Base-by-base conservation (phyloP, 352 stramenopile genomes). In the Saprolegnia diclina region DNA sequence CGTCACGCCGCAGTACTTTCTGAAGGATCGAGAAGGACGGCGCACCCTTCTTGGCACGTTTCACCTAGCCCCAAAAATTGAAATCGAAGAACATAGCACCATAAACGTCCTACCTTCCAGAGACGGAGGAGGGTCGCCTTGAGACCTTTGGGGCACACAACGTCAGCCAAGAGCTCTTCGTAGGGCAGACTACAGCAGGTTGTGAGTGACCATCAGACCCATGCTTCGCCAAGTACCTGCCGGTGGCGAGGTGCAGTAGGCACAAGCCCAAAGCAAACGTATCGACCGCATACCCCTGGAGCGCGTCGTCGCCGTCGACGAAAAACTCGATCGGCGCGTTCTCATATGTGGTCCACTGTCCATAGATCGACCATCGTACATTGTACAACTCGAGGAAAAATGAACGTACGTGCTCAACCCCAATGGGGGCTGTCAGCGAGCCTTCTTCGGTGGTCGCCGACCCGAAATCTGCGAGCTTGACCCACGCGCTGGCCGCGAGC, bases 391-490 rank as follows among this genome's bases (percentile, higher is more conserved):
- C n/a, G n/a, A n/a, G n/a, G n/a, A n/a, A n/a, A n/a, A 19, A 11
- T 53, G 9, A 21, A 46, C 56, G 2, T 63, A 72, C 67, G 61
- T 94, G 96, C 42, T 95, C 92, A 46, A 98, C 79, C 5, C 83
- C 95, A 4, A 99, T 89, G 0, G 88, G 88, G 61, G 92, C 82
- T n/a, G 89, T 93, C 54, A 98, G 79, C 26, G 83, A 92, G 16
- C 92, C 87, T 1, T 73, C 72, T 56, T 89, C 85, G 29, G 98
- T 91, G 67, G 98, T 91, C 6, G 96, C 90, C 1, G 97, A 98
- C 2, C 97, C 97, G 78, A 98, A 99, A 76, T 99, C 97, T 9
- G 96, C 97, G 21, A 99, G 79, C 77, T 99, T 99, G 18, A 98
- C 92, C 81, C 81, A 92, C 56, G 91, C 93, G 32, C 82, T 85